Percentiles rank a stretch among this genome's conserved stretches.
Conservation (phyloP, 176 grass and related monocot genomes). For the Aechmea fasciata region DNA sequence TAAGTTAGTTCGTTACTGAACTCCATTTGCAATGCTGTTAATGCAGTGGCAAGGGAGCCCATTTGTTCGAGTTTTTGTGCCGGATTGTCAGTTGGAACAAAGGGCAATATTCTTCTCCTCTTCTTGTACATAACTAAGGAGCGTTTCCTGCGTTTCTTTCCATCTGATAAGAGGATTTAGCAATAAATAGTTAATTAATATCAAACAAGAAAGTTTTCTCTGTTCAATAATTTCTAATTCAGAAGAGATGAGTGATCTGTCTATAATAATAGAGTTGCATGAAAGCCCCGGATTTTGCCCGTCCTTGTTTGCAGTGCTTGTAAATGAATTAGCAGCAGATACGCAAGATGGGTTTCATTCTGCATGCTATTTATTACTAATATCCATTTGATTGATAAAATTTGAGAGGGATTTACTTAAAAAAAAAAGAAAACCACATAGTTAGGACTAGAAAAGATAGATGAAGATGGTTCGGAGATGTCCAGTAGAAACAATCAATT, state of each 20-base stretch:
- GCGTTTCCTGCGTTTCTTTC: conserved; percentile 47
- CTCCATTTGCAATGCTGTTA: conserved; percentile 49
- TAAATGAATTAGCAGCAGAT: too few species aligned
- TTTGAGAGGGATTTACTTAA: too few species aligned
- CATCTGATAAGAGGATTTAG: conserved; percentile 31
- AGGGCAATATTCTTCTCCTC: conserved; percentile 75
- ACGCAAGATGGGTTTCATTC: too few species aligned
- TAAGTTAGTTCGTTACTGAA: conserved; percentile 77
- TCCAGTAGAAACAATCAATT: too few species aligned
- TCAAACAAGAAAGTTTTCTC: neutral
- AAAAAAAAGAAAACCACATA: too few species aligned
- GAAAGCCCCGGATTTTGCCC: too few species aligned
- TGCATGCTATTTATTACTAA: too few species aligned
- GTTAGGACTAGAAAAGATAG: too few species aligned
- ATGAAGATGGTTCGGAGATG: too few species aligned
- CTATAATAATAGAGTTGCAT: too few species aligned
- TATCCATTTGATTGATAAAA: too few species aligned
- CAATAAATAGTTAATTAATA: neutral
- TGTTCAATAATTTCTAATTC: neutral
- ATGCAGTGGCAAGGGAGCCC: conserved; percentile 72
- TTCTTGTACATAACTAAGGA: conserved; percentile 65
- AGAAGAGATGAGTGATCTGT: neutral
- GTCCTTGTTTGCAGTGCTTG: too few species aligned
- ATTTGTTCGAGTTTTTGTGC: conserved; percentile 55
- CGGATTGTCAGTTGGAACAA: conserved; percentile 45